These are phyloP conservation scores for Podila horticola DNA, from an alignment of 192 early-diverging fungal species.

Conservation along the genomic window DNA sequence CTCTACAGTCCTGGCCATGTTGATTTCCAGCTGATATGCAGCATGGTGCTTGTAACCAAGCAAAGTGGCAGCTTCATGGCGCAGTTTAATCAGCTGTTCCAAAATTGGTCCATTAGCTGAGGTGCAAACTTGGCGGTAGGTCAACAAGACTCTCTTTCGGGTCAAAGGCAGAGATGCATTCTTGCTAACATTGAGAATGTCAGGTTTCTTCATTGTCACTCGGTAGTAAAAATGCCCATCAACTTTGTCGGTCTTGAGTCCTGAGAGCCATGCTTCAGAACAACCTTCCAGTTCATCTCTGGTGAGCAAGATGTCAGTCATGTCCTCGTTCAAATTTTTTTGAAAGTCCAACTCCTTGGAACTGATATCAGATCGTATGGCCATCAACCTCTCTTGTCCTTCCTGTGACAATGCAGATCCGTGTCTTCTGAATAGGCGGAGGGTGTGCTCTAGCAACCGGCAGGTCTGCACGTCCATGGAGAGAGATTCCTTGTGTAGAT, in stretches of 20 bases:
- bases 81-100: conserved; percentile 48
- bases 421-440: conserved; percentile 72
- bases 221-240: conserved; percentile 71
- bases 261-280: conserved; percentile 56
- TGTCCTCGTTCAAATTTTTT: conserved; percentile 77
- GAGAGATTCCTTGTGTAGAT: conserved; percentile 53
- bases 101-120: conserved; percentile 51
- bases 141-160: conserved; percentile 18
- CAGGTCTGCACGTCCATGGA: conserved; percentile 68
- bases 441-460: conserved; percentile 75
- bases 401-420: conserved; percentile 75
- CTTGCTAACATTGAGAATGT: conserved; percentile 38
- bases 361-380: conserved; percentile 73
- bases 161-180: conserved; percentile 17
- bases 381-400: conserved; percentile 67
- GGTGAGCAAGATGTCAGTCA: conserved; percentile 58
- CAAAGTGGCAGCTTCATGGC: conserved; percentile 65
- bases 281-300: conserved; percentile 36
- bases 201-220: conserved; percentile 56
- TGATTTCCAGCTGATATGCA: conserved; percentile 75
- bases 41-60: conserved; percentile 81
- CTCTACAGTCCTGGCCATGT: conserved; percentile 83
- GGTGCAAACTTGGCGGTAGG: conserved; percentile 49
- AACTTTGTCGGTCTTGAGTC: conserved; percentile 32
- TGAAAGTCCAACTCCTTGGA: conserved; percentile 77